Percentiles rank a stretch among this genome's conserved stretches.
phyloP scores from a whole-genome alignment of 202 grass and related monocot genomes.

The Hordeum pubiflorum region DNA sequence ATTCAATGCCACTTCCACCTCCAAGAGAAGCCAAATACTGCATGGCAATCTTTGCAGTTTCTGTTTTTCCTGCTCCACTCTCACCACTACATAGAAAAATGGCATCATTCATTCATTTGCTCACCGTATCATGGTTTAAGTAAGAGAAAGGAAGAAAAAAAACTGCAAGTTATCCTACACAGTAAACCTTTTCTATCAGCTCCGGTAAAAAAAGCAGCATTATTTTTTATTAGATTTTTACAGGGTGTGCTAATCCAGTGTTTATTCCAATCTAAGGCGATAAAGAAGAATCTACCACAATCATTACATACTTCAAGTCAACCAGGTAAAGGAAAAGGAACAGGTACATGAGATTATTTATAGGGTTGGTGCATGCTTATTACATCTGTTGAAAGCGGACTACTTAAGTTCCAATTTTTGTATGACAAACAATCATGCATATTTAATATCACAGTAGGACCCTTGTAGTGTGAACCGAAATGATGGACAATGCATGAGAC shows the following conservation, averaged over 20 bases:
- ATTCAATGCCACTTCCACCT: conserved; percentile 89
- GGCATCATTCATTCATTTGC: conserved; percentile 12
- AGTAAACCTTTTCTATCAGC: background rate
- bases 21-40: conserved; percentile 93
- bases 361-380: background rate
- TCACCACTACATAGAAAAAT: conserved; percentile 53
- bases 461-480: background rate
- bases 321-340: background rate
- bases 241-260: background rate
- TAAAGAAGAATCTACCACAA: background rate
- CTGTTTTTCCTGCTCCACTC: conserved; percentile 98
- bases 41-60: conserved; percentile 98
- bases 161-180: background rate
- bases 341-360: background rate
- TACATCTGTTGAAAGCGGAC: background rate
- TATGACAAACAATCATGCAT: background rate
- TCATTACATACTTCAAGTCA: background rate
- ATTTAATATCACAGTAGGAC: conserved; percentile 7
- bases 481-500: background rate
- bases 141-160: background rate
- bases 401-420: conserved; percentile 13
- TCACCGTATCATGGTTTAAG: background rate
- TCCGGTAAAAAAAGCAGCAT: background rate
- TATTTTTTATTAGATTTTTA: background rate
- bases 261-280: background rate